Base-by-base conservation (phyloP, 768 basidiomycete genomes). In the Lactifluus pinguis region DNA sequence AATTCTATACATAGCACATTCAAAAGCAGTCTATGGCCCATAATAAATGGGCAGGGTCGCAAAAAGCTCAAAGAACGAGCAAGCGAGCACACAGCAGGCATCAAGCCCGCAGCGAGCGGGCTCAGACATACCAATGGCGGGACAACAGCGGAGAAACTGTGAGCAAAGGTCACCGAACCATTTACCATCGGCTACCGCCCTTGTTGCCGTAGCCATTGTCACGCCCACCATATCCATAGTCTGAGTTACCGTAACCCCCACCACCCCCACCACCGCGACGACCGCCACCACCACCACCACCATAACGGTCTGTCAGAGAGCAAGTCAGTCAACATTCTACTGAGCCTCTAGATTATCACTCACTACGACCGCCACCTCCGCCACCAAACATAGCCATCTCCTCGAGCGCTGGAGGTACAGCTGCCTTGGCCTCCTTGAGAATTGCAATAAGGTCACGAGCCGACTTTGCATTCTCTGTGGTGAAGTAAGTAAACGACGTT, bases 401-500 rank as follows among this genome's bases (percentile, higher is more conserved):
- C 72, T 95, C 88, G 0, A 99, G 78, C 68, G 95, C 91, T 59
- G 92, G 83, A 29, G 95, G 92, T 39, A 98, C 80, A 50, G 77
- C 76, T 14, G 92, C 85, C 70, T 94, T 94, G 21, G 92, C 91
- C 72, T 97, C 94, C 57, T 81, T 77, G 63, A 98, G 75, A 65
- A 98, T 97, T 59, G 74, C 78, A 60, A 98, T 77, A 10, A 99
- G 82, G 69, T 99, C 97, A 44, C 93, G 89, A 25, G 95, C 95
- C 64, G 86, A 84, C 76, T 95, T 97, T 52, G 92, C 85, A 72
- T 97, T 95, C 68, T 98, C 93, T 52, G 95, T 90, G 49, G 93
- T 97, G 76, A 98, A 94, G 79, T 93, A 98, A 7, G 95, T 95
- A 75, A 91, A 95, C 1, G 92, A 91, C 42, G 84, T 86, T 66